Evolutionary conservation across 345 rosid species (phyloP).

Genomic region (Gossypium anomalum): DNA sequence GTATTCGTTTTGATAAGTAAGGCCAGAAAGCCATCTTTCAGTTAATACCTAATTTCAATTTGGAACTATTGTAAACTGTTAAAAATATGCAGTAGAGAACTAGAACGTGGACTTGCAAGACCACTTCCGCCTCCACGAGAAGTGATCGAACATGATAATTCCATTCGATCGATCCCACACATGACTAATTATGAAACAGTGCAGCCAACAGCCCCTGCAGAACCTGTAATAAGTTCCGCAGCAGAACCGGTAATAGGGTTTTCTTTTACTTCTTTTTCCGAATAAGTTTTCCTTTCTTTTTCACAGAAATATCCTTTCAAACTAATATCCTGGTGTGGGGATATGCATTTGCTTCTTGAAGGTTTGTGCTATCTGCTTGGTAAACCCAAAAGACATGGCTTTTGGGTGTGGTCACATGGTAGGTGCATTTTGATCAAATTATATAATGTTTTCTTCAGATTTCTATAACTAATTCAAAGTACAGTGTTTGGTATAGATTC

Average conservation of each 20-base stretch:
- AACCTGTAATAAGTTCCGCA: constrained; percentile 28
- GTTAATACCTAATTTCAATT: constrained; percentile 5
- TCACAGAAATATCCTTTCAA: not conserved
- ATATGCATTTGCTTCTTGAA: constrained; percentile 25
- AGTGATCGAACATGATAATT: constrained; percentile 47
- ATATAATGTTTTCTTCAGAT: not conserved
- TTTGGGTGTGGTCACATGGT: constrained; percentile 94
- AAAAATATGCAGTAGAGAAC: constrained; percentile 37
- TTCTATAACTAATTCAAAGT: not conserved
- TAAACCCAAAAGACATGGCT: constrained; percentile 90
- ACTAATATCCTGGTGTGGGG: constrained; percentile 2
- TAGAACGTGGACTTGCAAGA: constrained; percentile 26
- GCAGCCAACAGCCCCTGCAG: constrained; percentile 33
- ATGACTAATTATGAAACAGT: constrained; percentile 29
- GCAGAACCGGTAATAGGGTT: constrained; percentile 37
- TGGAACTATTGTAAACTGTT: constrained; percentile 13
- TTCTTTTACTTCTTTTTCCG: not conserved
- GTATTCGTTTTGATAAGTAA: constrained; percentile 43
- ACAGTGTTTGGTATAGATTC: not conserved
- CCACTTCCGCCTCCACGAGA: constrained; percentile 77
- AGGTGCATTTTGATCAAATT: constrained; percentile 28
- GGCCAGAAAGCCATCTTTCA: constrained; percentile 15
- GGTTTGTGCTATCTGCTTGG: constrained; percentile 96
- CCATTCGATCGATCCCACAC: not conserved
- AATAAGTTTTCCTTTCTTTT: not conserved